Percentiles rank a stretch among this genome's conserved stretches.
Conservation (phyloP, 306 rosid species). For the Prunus dulcis region DNA sequence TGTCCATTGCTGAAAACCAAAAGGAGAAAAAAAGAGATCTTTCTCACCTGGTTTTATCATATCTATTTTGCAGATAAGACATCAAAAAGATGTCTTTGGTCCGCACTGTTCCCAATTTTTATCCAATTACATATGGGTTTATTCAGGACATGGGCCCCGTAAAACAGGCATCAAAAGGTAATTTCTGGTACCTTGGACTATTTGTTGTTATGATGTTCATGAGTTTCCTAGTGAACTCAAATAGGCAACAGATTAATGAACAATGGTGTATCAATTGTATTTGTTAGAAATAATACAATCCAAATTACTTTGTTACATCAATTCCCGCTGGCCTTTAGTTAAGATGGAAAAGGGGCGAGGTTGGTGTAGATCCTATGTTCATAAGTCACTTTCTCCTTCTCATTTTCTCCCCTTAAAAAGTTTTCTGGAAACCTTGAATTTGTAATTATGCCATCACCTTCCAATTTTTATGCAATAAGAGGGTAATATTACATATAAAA, state of each 20-base stretch:
- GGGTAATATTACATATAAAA: too few species aligned
- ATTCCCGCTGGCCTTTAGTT: not conserved
- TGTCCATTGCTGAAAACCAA: not conserved
- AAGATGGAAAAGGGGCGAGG: not conserved
- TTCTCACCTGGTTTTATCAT: not conserved
- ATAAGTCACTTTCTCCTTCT: not conserved
- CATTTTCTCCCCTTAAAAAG: not conserved
- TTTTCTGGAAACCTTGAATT: not conserved
- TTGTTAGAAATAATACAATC: not conserved
- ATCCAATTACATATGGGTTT: constrained; percentile 65
- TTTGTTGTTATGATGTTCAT: not conserved
- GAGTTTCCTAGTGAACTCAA: not conserved
- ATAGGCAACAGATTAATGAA: not conserved
- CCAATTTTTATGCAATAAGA: not conserved
- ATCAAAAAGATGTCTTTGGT: constrained; percentile 63
- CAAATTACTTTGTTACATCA: not conserved
- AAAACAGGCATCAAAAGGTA: constrained; percentile 80
- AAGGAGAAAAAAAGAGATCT: not conserved
- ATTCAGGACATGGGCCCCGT: constrained; percentile 72
- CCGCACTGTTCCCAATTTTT: constrained; percentile 69
- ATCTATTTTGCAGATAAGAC: constrained; percentile 60
- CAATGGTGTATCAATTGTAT: not conserved
- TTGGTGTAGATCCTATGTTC: constrained; percentile 3
- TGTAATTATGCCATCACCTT: not conserved
- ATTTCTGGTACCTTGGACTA: constrained; percentile 8